These are phyloP conservation scores for Myxozyma geophila DNA, from an alignment of 805 yeast species.

Conservation along the genomic window DNA sequence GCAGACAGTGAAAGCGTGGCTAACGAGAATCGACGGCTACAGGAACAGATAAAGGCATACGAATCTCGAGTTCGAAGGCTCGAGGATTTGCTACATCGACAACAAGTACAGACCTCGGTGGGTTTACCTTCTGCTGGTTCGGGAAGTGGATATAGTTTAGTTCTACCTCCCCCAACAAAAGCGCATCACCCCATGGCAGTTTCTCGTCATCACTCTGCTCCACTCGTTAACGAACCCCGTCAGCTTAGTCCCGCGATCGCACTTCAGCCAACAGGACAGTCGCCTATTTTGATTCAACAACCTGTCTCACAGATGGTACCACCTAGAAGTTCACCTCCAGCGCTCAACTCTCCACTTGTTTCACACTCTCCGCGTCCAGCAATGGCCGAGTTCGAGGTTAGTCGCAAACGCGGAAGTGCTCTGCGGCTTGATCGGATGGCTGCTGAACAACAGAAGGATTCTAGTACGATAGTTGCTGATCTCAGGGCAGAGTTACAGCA, in stretches of 20 bases:
- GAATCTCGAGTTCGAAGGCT: conserved; percentile 73
- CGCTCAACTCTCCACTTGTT: conserved; percentile 4
- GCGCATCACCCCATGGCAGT: conserved; percentile 5
- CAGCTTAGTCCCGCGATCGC: conserved; percentile 1
- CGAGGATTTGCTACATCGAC: conserved; percentile 77
- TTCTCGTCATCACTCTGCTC: conserved; percentile 23
- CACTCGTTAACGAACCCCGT: neutral
- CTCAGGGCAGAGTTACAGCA: conserved; percentile 20
- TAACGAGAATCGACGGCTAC: conserved; percentile 27
- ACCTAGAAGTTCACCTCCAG: neutral
- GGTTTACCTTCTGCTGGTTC: conserved; percentile 14
- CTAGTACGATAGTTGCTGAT: conserved; percentile 4
- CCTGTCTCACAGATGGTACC: neutral
- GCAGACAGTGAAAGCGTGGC: neutral
- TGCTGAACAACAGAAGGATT: conserved; percentile 1
- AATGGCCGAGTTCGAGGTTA: conserved; percentile 9
- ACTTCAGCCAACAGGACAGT: neutral
- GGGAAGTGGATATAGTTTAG: conserved; percentile 13
- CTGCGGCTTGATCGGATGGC: conserved; percentile 4
- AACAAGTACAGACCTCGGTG: conserved; percentile 44
- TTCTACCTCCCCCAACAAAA: neutral
- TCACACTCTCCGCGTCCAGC: conserved; percentile 16
- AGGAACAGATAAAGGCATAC: conserved; percentile 62
- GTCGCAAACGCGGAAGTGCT: conserved; percentile 15
- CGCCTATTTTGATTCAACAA: conserved; percentile 4